Conservation (phyloP, 257 asterid species). For the Ehretia macrophylla region DNA sequence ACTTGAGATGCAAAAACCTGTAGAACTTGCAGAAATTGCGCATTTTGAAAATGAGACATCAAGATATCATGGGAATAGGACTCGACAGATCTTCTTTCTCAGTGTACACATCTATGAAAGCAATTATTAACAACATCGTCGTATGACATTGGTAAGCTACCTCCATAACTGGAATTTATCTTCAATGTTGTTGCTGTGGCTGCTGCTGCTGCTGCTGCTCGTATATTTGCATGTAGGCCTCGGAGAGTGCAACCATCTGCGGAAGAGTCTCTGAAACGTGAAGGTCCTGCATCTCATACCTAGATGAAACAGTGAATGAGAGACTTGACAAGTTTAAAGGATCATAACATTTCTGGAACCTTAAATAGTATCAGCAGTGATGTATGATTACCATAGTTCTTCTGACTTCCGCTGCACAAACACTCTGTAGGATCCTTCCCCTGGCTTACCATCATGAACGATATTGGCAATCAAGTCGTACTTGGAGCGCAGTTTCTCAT, state of each 20-base stretch:
- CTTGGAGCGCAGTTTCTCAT: conserved; percentile 65
- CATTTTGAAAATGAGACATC: no score
- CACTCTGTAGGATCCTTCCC: conserved; percentile 67
- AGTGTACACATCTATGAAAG: no score
- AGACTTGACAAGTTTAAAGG: background rate
- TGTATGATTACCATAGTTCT: conserved; percentile 62
- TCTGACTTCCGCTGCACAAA: conserved; percentile 97
- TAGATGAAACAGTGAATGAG: conserved; percentile 17
- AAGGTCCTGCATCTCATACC: conserved; percentile 99
- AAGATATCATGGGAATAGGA: no score
- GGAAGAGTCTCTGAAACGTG: conserved; percentile 96
- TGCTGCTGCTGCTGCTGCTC: conserved; percentile 66
- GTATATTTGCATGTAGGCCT: conserved; percentile 90
- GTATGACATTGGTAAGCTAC: no score
- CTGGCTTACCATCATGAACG: conserved; percentile 47
- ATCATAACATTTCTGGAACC: background rate
- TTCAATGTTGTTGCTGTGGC: no score
- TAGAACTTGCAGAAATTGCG: no score
- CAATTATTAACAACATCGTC: no score
- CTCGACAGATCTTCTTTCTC: no score
- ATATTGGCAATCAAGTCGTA: conserved; percentile 83
- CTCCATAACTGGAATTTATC: no score
- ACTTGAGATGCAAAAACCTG: no score
- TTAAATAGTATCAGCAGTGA: background rate
- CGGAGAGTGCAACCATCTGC: conserved; percentile 94